Base-by-base conservation (phyloP, 495 filamentous ascomycete genomes). In the Thermochaetoides thermophila region DNA sequence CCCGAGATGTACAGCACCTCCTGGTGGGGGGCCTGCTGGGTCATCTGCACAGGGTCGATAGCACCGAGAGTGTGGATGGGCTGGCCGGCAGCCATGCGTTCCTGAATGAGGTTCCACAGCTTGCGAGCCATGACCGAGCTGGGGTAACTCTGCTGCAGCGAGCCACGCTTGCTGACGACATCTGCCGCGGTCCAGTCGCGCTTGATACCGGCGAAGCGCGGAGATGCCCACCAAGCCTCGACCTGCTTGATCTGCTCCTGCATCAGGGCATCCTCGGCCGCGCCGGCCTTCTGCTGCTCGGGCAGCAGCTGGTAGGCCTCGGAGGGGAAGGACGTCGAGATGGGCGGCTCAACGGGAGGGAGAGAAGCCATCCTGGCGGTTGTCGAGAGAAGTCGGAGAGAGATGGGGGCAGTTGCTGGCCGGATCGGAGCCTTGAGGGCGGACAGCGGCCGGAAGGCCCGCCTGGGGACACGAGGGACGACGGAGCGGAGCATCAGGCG, bases 1-100 rank as follows among this genome's bases (percentile, higher is more conserved):
- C 89, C 89, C 7, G 83, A 92, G 21, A 97, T 68, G 57, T 97
- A 97, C 12, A 97, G 68, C 4, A 93, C 78, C 56, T 97, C 91
- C 53, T 96, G 89, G 56, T 95, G 79, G 1, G 79, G 71, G 16
- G 89, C 91, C 62, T 96, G 91, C 57, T 97, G 89, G 18, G 91
- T 95, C 89, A 97, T 96, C 59, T 97, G 89, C 7, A 95, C 73
- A 11, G 89, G 89, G 49, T 97, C 89, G 59, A 97, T 93, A 35
- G 87, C 91, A 38, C 89, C 89, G 79, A 97, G 81, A 0, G 85
- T 93, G 60, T 93, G 85, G 28, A 97, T 81, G 22, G 89, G 91
- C 50, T 89, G 61, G 17, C 81, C 82, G 39, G 75, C 68, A 12
- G 73, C 73, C 12, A 73, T 74, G 45, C 77, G 67, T 49, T 84